These are phyloP conservation scores for Lactarius akahatsu DNA, from an alignment of 768 basidiomycete genomes.

Conservation along the genomic window DNA sequence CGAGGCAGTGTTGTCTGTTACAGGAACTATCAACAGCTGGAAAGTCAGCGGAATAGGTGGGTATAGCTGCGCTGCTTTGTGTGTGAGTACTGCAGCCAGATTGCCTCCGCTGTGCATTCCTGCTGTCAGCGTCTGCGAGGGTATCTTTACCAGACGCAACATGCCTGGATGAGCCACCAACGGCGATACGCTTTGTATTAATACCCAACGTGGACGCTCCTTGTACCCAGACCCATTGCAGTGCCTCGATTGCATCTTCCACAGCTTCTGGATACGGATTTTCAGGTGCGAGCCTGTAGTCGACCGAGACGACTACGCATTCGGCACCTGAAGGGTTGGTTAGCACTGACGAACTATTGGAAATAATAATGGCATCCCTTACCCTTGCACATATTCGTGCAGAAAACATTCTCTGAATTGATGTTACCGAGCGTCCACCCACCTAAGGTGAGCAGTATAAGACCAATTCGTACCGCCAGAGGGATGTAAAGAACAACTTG, in stretches of 20 bases:
- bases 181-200: slow-evolving; percentile 55
- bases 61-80: slow-evolving; percentile 53
- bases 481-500: slow-evolving; percentile 31
- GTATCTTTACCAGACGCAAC: background rate
- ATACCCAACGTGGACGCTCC: slow-evolving; percentile 48
- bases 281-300: slow-evolving; percentile 74
- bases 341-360: background rate
- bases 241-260: slow-evolving; percentile 64
- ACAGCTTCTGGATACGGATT: slow-evolving; percentile 69
- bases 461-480: background rate
- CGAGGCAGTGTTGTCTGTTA: slow-evolving; percentile 67
- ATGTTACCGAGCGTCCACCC: slow-evolving; percentile 78
- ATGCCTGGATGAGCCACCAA: slow-evolving; percentile 73
- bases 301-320: slow-evolving; percentile 63
- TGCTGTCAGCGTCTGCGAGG: slow-evolving; percentile 8
- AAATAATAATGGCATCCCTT: slow-evolving; percentile 21
- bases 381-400: slow-evolving; percentile 61
- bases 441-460: slow-evolving; percentile 40
- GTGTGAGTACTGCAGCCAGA: slow-evolving; percentile 61
- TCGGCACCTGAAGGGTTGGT: slow-evolving; percentile 45
- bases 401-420: slow-evolving; percentile 56
- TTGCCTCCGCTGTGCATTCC: slow-evolving; percentile 57
- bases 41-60: slow-evolving; percentile 56
- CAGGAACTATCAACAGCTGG: slow-evolving; percentile 69
- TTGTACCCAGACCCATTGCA: slow-evolving; percentile 57